These are phyloP conservation scores for Fusarium oligoseptatum DNA, from an alignment of 2,329 filamentous ascomycete species.

Conservation along the genomic window DNA sequence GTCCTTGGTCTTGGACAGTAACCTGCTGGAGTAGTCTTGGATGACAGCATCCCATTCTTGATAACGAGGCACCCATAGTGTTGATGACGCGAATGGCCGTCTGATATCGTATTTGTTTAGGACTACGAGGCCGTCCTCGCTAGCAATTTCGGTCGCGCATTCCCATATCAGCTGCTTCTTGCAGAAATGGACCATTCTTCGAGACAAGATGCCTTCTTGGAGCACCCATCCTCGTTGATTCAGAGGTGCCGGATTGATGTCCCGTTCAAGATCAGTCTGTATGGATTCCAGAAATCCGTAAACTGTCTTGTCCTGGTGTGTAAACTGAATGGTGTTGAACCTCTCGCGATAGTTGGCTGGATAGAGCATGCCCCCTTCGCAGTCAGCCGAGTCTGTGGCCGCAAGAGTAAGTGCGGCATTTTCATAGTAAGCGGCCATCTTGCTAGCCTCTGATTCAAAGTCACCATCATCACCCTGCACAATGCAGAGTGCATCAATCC, in stretches of 20 bases:
- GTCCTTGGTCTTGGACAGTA: background rate
- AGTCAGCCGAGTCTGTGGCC: background rate
- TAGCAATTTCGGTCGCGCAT: background rate
- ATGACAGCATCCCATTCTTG: background rate
- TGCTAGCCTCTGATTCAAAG: background rate
- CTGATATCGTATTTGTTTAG: background rate
- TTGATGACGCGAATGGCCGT: background rate
- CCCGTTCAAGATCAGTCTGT: background rate
- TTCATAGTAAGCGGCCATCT: background rate
- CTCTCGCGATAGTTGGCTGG: no score
- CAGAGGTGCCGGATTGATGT: background rate
- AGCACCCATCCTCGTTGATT: background rate
- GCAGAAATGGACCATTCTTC: background rate
- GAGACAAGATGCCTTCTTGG: background rate
- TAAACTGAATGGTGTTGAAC: no score
- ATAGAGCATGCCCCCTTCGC: background rate
- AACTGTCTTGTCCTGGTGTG: background rate
- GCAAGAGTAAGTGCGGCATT: background rate
- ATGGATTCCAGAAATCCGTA: background rate
- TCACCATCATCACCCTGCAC: background rate
- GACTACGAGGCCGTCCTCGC: background rate
- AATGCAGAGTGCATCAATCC: constrained; percentile 1
- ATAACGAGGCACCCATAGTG: background rate
- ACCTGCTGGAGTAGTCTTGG: background rate
- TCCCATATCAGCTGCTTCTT: background rate